A percentile compares a stretch with the other conserved stretches of the same genome.
Conservation (phyloP, 1,284 basidiomycete genomes). For the Malassezia arunalokei region DNA sequence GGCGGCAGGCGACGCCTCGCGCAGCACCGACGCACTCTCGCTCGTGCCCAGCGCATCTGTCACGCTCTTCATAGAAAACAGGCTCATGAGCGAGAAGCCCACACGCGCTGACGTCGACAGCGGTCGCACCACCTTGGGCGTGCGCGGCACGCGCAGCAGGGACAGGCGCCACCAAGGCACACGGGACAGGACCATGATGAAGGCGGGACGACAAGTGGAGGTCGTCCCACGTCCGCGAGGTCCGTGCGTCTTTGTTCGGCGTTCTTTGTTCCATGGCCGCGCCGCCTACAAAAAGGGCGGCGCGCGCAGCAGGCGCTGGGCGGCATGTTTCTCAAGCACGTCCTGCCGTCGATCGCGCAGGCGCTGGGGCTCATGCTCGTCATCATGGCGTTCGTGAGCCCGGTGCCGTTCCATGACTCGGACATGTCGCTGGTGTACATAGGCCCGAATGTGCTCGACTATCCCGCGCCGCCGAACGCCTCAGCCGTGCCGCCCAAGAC, state of each 20-base stretch:
- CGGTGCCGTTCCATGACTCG: conserved; percentile 12
- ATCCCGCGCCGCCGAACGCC: not conserved
- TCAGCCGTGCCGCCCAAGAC: not conserved
- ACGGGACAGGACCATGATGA: conserved; percentile 1
- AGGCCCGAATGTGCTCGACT: not conserved
- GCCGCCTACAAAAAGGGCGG: too few species aligned
- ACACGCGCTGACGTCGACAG: not conserved
- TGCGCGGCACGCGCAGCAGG: not conserved
- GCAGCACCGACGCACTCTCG: conserved; percentile 10
- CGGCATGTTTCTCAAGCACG: not conserved
- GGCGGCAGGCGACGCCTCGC: conserved; percentile 14
- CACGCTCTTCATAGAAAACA: not conserved
- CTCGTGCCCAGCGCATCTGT: conserved; percentile 7
- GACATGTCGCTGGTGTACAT: conserved; percentile 14
- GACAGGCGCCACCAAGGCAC: not conserved
- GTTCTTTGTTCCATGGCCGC: too few species aligned
- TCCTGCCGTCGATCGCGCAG: not conserved
- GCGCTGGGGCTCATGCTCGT: conserved; percentile 3
- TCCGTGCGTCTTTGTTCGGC: too few species aligned
- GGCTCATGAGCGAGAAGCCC: conserved; percentile 8
- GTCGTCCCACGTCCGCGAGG: too few species aligned
- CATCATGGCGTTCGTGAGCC: conserved; percentile 11
- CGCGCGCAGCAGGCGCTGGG: too few species aligned
- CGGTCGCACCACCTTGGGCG: not conserved
- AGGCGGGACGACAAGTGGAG: conserved; percentile 1